Evolutionary conservation across 495 filamentous ascomycete genomes (phyloP).

Genomic region (Jackrogersella multiformis): DNA sequence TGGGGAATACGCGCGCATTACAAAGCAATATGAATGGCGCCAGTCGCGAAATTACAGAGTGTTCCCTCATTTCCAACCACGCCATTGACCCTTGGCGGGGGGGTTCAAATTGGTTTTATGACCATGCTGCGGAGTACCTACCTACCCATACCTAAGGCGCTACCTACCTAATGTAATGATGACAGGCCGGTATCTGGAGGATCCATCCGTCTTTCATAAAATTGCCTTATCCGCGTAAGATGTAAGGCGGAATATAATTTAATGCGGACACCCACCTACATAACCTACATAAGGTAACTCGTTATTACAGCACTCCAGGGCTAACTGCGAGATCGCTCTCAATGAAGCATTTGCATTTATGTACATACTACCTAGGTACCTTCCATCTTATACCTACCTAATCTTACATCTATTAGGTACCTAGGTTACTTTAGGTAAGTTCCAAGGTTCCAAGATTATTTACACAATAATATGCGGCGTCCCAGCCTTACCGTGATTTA

Average conservation of each 20-base stretch:
- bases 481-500: neutral
- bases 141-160: too few species aligned
- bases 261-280: too few species aligned
- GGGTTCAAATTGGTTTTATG: constrained; percentile 31
- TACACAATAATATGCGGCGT: neutral
- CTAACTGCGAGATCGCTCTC: neutral
- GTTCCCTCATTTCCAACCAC: constrained; percentile 29
- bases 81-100: constrained; percentile 36
- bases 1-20: constrained; percentile 15
- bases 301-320: too few species aligned
- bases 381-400: too few species aligned
- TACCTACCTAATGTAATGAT: too few species aligned
- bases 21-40: constrained; percentile 1
- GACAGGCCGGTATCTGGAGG: constrained; percentile 23
- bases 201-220: constrained; percentile 22
- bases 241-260: neutral
- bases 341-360: too few species aligned
- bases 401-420: neutral
- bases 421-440: too few species aligned
- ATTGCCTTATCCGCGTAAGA: constrained; percentile 22
- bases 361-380: too few species aligned
- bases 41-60: constrained; percentile 24
- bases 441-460: too few species aligned
- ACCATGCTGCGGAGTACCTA: constrained; percentile 25
- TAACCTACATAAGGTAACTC: too few species aligned